Evolutionary conservation across 163 green algal species (phyloP).

Genomic region (Scenedesmus sp.): DNA sequence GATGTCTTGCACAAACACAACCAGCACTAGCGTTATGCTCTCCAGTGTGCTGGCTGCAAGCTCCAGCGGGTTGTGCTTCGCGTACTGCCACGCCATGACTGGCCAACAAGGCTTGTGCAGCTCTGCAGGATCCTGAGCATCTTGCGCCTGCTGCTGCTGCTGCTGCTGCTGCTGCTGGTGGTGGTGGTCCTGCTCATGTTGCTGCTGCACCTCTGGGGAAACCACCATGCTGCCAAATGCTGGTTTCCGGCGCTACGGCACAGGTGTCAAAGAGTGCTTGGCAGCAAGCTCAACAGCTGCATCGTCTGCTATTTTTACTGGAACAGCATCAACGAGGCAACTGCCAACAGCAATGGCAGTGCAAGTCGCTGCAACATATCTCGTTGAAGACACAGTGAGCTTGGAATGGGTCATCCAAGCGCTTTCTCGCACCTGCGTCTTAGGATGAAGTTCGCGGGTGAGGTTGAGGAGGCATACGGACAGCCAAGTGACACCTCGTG

Average conservation of each 20-base stretch:
- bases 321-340: neutral
- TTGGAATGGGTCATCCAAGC: neutral
- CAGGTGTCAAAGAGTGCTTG: neutral
- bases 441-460: neutral
- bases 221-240: neutral
- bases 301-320: neutral
- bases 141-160: neutral
- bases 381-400: neutral
- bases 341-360: neutral
- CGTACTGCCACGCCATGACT: neutral
- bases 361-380: neutral
- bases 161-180: neutral
- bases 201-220: neutral
- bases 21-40: neutral
- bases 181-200: neutral
- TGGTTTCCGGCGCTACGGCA: too few species aligned
- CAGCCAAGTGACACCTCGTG: neutral
- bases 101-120: neutral
- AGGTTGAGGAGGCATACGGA: neutral
- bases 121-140: neutral
- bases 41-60: neutral
- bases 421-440: too few species aligned
- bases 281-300: neutral
- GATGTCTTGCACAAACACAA: constrained; percentile 33
- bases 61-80: neutral